These are phyloP conservation scores for Russula ochroleuca DNA, from an alignment of 768 basidiomycete genomes.

Conservation along the genomic window DNA sequence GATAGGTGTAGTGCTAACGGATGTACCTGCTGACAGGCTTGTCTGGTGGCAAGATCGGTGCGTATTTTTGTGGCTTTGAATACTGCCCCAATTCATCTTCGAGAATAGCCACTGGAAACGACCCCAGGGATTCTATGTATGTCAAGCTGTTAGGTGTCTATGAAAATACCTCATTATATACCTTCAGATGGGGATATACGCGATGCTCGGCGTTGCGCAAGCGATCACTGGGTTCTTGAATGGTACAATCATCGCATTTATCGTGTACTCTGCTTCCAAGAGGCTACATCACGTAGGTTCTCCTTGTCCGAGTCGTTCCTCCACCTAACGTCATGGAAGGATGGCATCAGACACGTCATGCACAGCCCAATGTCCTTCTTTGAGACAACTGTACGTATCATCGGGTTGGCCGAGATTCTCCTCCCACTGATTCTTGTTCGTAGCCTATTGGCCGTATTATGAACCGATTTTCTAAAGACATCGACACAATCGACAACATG, in stretches of 20 bases:
- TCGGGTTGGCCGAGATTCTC: conserved; percentile 6
- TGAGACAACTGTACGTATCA: conserved; percentile 62
- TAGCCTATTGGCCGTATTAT: conserved; percentile 82
- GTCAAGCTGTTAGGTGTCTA: conserved; percentile 28
- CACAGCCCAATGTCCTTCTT: conserved; percentile 88
- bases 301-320: not conserved
- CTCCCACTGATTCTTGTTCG: conserved; percentile 23
- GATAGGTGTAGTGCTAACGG: conserved; percentile 18
- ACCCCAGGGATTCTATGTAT: conserved; percentile 66
- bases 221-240: conserved; percentile 64
- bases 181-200: conserved; percentile 76
- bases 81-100: conserved; percentile 21
- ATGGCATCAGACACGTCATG: conserved; percentile 65
- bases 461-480: conserved; percentile 86
- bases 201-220: conserved; percentile 63
- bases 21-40: conserved; percentile 44
- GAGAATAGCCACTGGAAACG: conserved; percentile 48
- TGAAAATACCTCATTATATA: not conserved
- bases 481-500: conserved; percentile 76
- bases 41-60: conserved; percentile 80
- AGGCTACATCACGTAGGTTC: conserved; percentile 52
- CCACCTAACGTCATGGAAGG: conserved; percentile 34
- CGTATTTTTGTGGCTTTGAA: conserved; percentile 26
- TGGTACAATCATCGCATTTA: conserved; percentile 57
- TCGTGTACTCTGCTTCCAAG: conserved; percentile 77